phyloP scores from a whole-genome alignment of 768 basidiomycete species.

The Lactifluus volemus region DNA sequence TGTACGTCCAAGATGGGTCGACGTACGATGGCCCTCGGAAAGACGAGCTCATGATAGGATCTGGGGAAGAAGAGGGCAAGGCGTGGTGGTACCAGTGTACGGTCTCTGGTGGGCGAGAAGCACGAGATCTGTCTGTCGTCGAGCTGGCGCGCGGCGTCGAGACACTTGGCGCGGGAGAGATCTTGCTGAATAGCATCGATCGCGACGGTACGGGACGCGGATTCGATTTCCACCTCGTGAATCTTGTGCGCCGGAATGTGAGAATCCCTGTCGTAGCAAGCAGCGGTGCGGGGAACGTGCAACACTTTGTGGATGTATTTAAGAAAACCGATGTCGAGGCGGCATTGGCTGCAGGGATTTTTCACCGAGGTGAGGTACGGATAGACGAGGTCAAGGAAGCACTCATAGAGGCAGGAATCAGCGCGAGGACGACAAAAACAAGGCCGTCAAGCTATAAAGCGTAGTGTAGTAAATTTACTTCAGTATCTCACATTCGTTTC shows the following conservation, averaged over 20 bases:
- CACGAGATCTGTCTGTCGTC: constrained; percentile 74
- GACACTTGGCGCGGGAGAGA: constrained; percentile 86
- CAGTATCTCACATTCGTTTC: not conserved
- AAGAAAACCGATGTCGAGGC: constrained; percentile 73
- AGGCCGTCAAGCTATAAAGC: not conserved
- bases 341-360: constrained; percentile 93
- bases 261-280: constrained; percentile 91
- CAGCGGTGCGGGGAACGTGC: constrained; percentile 78
- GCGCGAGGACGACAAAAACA: constrained; percentile 30
- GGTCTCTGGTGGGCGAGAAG: constrained; percentile 84
- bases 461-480: not conserved
- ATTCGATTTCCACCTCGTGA: constrained; percentile 80
- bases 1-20: constrained; percentile 53
- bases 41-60: constrained; percentile 47
- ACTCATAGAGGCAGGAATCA: constrained; percentile 40
- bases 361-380: constrained; percentile 82
- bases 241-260: constrained; percentile 65
- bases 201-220: constrained; percentile 89
- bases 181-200: constrained; percentile 93
- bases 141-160: constrained; percentile 93
- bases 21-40: constrained; percentile 62
- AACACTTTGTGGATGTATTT: constrained; percentile 89
- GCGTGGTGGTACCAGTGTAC: constrained; percentile 99
- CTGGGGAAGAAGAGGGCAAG: constrained; percentile 49
- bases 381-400: constrained; percentile 73